A percentile compares a stretch with the other conserved stretches of the same genome.
phyloP scores from a whole-genome alignment of 2,329 filamentous ascomycete species.

The Zasmidium angulare region DNA sequence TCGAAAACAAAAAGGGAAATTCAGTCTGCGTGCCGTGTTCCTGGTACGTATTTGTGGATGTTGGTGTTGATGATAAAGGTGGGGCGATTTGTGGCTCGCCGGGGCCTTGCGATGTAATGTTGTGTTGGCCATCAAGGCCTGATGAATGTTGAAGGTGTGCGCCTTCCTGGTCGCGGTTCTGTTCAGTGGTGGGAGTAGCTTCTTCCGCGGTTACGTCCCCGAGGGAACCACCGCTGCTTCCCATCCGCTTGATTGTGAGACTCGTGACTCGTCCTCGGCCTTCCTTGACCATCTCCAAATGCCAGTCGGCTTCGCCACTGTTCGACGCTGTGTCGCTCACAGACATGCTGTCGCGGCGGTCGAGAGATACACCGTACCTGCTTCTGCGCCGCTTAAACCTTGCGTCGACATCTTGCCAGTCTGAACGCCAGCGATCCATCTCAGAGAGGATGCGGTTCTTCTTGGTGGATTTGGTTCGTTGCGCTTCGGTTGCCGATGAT shows the following conservation, averaged over 20 bases:
- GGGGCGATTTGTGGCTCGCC: slow-evolving; percentile 13
- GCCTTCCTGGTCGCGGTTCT: background rate
- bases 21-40: slow-evolving; percentile 9
- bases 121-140: slow-evolving; percentile 8
- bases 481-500: slow-evolving; percentile 8
- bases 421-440: slow-evolving; percentile 37
- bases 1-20: background rate
- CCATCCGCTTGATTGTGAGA: slow-evolving; percentile 28
- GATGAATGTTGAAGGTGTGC: background rate
- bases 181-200: slow-evolving; percentile 3
- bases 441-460: slow-evolving; percentile 29
- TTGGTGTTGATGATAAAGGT: background rate
- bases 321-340: slow-evolving; percentile 9
- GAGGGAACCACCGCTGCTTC: slow-evolving; percentile 11
- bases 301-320: slow-evolving; percentile 26
- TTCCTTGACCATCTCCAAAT: slow-evolving; percentile 28
- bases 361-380: slow-evolving; percentile 30
- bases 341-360: slow-evolving; percentile 10
- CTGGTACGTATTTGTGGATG: background rate
- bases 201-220: slow-evolving; percentile 5
- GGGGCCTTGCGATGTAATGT: slow-evolving; percentile 2
- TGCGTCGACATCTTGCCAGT: slow-evolving; percentile 37
- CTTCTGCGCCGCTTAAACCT: slow-evolving; percentile 31
- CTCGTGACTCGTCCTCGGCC: slow-evolving; percentile 25
- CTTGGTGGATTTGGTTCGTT: slow-evolving; percentile 10